phyloP scores from a whole-genome alignment of 768 basidiomycete genomes.

The Boletus tylopilopsis region DNA sequence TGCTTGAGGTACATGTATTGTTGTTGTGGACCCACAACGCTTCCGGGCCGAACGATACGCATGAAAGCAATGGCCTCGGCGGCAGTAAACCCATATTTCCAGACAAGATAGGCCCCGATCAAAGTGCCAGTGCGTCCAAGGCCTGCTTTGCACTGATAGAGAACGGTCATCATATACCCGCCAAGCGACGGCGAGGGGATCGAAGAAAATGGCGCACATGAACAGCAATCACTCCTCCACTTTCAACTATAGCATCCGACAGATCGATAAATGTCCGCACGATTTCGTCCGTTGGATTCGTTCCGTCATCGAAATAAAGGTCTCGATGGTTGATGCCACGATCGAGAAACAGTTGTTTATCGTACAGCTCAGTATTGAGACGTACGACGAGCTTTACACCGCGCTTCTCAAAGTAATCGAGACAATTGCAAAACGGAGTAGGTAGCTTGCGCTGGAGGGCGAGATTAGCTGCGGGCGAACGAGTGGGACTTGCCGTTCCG shows the following conservation, averaged over 20 bases:
- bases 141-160: constrained; percentile 86
- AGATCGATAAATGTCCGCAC: constrained; percentile 87
- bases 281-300: constrained; percentile 95
- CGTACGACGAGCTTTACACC: constrained; percentile 90
- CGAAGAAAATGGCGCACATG: constrained; percentile 54
- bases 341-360: constrained; percentile 73
- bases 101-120: constrained; percentile 96
- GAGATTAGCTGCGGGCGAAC: constrained; percentile 36
- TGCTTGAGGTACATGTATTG: constrained; percentile 96
- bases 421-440: constrained; percentile 81
- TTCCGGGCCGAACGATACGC: constrained; percentile 94
- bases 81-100: constrained; percentile 98
- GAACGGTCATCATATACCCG: constrained; percentile 20
- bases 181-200: constrained; percentile 6
- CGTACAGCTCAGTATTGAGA: constrained; percentile 90
- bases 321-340: constrained; percentile 87
- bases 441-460: constrained; percentile 77
- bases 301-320: constrained; percentile 97
- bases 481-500: constrained; percentile 19
- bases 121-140: constrained; percentile 94
- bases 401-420: constrained; percentile 88
- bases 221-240: constrained; percentile 80
- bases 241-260: constrained; percentile 72
- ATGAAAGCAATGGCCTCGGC: constrained; percentile 96
- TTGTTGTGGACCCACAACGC: constrained; percentile 88